Evolutionary conservation across 768 basidiomycete genomes (phyloP).

Genomic region (Tylopilus sp.): DNA sequence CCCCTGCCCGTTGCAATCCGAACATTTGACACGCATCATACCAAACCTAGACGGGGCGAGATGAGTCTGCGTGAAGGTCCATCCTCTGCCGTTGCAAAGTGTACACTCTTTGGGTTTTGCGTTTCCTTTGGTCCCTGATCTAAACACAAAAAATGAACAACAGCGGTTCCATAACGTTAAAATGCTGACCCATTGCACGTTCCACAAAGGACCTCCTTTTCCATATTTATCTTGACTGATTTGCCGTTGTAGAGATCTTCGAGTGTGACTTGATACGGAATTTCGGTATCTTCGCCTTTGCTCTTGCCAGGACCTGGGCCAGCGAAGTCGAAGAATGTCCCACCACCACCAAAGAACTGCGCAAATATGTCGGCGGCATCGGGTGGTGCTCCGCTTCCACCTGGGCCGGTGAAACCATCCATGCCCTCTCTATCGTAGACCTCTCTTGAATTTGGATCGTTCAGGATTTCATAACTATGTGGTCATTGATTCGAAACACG

Average conservation of each 20-base stretch:
- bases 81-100: constrained; percentile 83
- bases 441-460: constrained; percentile 62
- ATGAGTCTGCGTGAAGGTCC: constrained; percentile 57
- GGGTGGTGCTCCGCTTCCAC: constrained; percentile 41
- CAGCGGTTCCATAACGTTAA: background rate
- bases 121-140: constrained; percentile 76
- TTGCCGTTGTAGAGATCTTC: constrained; percentile 95
- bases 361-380: constrained; percentile 70
- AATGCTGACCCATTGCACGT: constrained; percentile 71
- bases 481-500: constrained; percentile 4
- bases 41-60: constrained; percentile 46
- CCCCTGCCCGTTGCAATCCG: constrained; percentile 68
- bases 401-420: constrained; percentile 55
- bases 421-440: constrained; percentile 74
- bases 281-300: constrained; percentile 69
- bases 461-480: constrained; percentile 77
- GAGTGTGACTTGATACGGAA: constrained; percentile 80
- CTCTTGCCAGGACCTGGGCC: constrained; percentile 43
- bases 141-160: constrained; percentile 28
- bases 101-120: constrained; percentile 84
- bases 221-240: constrained; percentile 82
- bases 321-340: constrained; percentile 66
- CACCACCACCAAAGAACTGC: constrained; percentile 60
- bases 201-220: constrained; percentile 76
- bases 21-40: constrained; percentile 53